Evolutionary conservation across 306 rosid species (phyloP), one percentile per base, ranked within the genome.

Genomic region (Prunus davidiana): DNA sequence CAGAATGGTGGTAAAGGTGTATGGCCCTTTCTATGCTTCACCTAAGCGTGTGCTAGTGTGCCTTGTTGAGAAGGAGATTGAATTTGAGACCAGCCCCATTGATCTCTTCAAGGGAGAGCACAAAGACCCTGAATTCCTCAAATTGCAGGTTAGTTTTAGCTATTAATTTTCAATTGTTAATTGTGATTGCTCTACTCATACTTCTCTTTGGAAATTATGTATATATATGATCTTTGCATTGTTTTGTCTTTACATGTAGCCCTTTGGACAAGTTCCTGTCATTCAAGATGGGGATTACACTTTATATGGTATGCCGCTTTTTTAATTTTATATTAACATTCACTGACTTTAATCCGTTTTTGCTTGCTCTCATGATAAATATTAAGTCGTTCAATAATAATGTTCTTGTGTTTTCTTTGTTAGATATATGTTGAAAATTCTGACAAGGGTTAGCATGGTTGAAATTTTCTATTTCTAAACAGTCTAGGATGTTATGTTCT

Each of bases 261-360:
- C 86, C 60, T 81, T 86, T 76, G 87, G 87, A 79, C 56, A 46
- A 69, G 30, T 87, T 76, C 87, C 86, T 52, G 82, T 87, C n/a
- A 79, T 84, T 49, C 25, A 76, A 79, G 90, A 87, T 79, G 86
- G 88, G 54, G 86, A 87, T 12, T 87, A 81, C 56, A 76, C 85
- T 28, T 75, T 87, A 64, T 81, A 51, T 57, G 87, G 90, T 86
- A 68, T 71, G 16, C 16, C 27, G 41, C 7, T 18, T 14, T 55
- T 55, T 52, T 14, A 24, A 54, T 55, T 54, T 68, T 15, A 1
- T 16, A 63, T 13, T 7, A 32, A 25, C 13, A 56, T 18, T 54
- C 27, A 20, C 14, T 3, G 16, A 54, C 30, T 24, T 63, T 13
- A 12, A 14, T 71, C 11, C 12, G 10, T 70, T 52, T 27, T 51